Base-by-base conservation (phyloP, 768 basidiomycete species). In the Xerocomellus chrysenteron region DNA sequence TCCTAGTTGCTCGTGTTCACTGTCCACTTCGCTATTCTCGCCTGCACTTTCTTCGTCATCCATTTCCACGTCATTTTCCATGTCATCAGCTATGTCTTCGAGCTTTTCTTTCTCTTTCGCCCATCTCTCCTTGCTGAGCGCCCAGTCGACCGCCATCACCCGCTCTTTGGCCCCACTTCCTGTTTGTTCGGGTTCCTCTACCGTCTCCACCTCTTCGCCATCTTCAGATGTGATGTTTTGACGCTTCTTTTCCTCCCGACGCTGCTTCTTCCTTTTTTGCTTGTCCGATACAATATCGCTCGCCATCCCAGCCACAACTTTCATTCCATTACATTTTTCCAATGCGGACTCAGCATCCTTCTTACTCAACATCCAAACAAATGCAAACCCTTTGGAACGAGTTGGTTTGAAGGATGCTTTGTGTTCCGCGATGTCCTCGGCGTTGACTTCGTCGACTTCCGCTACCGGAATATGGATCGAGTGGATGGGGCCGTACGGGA, bases 111-210 rank as follows among this genome's bases (percentile, higher is more conserved):
- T 83, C 63, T 87, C 88, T 68, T 89, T 86, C 69, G 92, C 81
- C 92, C 92, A 97, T 73, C 86, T 89, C 47, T 91, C 89, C 74
- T 97, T 96, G 70, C 93, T 92, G 68, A 98, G 72, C 4, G 94
- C 96, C 92, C 94, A 98, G 75, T 98, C 95, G 28, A 98, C 96
- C 8, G 94, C 93, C 39, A 96, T 90, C 16, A 84, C 75, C 50
- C 94, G 78, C 66, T 82, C 84, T 2, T 70, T 74, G 0, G 73
- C 70, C 41, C 66, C 69, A 62, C 74, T 75, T 57, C 72, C 69
- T 19, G 69, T 68, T 42, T 63, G 61, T 57, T 73, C 65, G 39
- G 72, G 55, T 59, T 69, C 69, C 47, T 75, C 76, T 14, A 66
- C 75, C 19, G 72, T 71, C 50, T 71, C 70, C 47, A 71, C 68